A percentile compares a stretch with the other conserved stretches of the same genome.
phyloP scores from a whole-genome alignment of 805 yeast species.

The Sugiyamaella americana region DNA sequence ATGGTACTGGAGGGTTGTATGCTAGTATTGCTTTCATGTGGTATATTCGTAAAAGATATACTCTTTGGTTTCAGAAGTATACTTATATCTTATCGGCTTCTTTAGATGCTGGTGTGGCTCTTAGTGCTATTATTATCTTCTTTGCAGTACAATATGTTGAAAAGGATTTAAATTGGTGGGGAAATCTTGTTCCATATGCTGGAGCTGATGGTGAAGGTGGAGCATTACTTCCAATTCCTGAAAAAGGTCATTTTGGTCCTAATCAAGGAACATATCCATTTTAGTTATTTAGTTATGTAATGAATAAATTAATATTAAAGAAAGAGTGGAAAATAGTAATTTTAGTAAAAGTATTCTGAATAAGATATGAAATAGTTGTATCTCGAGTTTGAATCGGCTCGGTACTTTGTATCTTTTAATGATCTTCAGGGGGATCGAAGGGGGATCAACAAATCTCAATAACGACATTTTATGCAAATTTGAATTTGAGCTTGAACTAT shows the following conservation, averaged over 20 bases:
- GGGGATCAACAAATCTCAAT: not conserved
- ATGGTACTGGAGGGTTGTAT: slow-evolving; percentile 19
- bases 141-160: slow-evolving; percentile 44
- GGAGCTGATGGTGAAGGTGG: too few relatives aligned
- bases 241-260: too few relatives aligned
- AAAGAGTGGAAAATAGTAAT: too few relatives aligned
- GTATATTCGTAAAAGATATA: slow-evolving; percentile 39
- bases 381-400: not conserved
- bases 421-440: not conserved
- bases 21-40: slow-evolving; percentile 39
- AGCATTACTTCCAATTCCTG: too few relatives aligned
- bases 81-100: slow-evolving; percentile 50
- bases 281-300: too few relatives aligned
- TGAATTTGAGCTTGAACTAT: not conserved
- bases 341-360: too few relatives aligned
- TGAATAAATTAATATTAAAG: too few relatives aligned
- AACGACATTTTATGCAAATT: not conserved
- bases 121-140: slow-evolving; percentile 52
- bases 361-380: too few relatives aligned
- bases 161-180: slow-evolving; percentile 56
- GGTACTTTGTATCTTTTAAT: not conserved
- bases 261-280: too few relatives aligned
- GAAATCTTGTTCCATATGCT: too few relatives aligned
- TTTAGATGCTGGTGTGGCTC: slow-evolving; percentile 54
- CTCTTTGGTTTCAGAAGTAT: slow-evolving; percentile 50